Conservation (phyloP, 2,329 filamentous ascomycete genomes). For the Xylaria sp. region DNA sequence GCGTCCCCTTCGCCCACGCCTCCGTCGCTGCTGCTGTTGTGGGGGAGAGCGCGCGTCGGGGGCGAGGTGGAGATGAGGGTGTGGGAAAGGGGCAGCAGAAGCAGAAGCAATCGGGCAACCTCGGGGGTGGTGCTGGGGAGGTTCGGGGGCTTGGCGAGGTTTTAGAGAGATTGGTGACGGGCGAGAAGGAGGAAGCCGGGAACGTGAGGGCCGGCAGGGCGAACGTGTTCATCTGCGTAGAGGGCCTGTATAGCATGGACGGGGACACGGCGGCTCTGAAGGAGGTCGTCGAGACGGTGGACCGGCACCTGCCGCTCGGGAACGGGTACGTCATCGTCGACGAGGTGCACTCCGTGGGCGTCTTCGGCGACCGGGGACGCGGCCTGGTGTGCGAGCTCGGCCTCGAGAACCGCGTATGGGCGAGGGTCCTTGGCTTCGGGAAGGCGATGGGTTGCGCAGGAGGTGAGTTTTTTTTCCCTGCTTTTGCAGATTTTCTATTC, state of each 20-base stretch:
- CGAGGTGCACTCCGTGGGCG: conserved; percentile 68
- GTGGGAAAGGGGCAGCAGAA: conserved; percentile 33
- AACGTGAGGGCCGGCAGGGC: conserved; percentile 23
- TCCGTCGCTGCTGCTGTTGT: too few species aligned
- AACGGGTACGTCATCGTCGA: conserved; percentile 69
- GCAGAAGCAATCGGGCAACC: neutral
- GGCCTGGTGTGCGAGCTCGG: conserved; percentile 62
- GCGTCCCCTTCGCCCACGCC: conserved; percentile 61
- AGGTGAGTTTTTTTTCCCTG: conserved; percentile 50
- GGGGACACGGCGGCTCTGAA: conserved; percentile 70
- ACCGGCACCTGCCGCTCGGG: conserved; percentile 54
- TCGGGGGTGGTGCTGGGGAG: too few species aligned
- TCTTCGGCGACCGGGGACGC: conserved; percentile 57
- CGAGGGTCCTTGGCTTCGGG: conserved; percentile 66
- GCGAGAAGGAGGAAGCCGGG: conserved; percentile 1
- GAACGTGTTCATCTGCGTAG: conserved; percentile 70
- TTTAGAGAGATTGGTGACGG: conserved; percentile 31
- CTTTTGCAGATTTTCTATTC: neutral
- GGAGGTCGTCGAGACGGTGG: conserved; percentile 61
- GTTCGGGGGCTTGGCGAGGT: conserved; percentile 33
- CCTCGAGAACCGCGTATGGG: conserved; percentile 59
- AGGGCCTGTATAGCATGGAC: conserved; percentile 82
- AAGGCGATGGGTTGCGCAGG: conserved; percentile 71
- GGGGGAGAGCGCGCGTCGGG: conserved; percentile 3
- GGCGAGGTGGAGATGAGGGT: conserved; percentile 7